Evolutionary conservation across 805 yeast genomes (phyloP).

Genomic region (Pichia thaimueangensis): DNA sequence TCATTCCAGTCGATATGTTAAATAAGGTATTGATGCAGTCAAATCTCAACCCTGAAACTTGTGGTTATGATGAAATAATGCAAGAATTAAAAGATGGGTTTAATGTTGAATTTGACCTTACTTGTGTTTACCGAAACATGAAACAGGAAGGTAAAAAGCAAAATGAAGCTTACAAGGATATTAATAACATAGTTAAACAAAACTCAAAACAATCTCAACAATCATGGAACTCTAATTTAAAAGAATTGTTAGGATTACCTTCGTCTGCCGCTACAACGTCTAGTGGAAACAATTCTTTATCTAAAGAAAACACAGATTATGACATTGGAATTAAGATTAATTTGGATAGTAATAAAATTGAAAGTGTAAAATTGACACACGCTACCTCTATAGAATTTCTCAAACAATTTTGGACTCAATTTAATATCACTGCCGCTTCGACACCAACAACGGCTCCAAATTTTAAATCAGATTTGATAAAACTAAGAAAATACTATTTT

Average conservation of each 20-base stretch:
- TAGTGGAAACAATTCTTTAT: background rate
- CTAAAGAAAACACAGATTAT: conserved; percentile 8
- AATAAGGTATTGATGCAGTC: conserved; percentile 20
- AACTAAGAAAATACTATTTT: conserved; percentile 39
- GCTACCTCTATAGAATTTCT: conserved; percentile 70
- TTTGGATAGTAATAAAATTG: conserved; percentile 26
- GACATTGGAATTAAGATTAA: conserved; percentile 30
- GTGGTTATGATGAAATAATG: conserved; percentile 24
- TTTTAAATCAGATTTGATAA: conserved; percentile 27
- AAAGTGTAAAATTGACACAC: conserved; percentile 54
- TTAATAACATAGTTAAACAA: conserved; percentile 41
- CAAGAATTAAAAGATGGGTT: conserved; percentile 19
- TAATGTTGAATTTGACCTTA: conserved; percentile 20
- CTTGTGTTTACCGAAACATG: conserved; percentile 21
- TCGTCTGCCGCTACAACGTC: conserved; percentile 4
- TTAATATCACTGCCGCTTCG: conserved; percentile 32
- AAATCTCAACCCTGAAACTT: conserved; percentile 22
- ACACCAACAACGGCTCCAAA: conserved; percentile 26
- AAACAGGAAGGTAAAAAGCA: conserved; percentile 27
- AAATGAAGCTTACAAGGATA: conserved; percentile 38
- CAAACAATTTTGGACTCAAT: conserved; percentile 67
- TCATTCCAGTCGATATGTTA: conserved; percentile 21
- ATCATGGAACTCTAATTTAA: conserved; percentile 32
- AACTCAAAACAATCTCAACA: conserved; percentile 50
- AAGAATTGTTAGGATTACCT: conserved; percentile 11